Evolutionary conservation across 2,329 filamentous ascomycete genomes (phyloP), one percentile per base, ranked within the genome.

Genomic region (Ophiocordyceps camponoti-floridani): DNA sequence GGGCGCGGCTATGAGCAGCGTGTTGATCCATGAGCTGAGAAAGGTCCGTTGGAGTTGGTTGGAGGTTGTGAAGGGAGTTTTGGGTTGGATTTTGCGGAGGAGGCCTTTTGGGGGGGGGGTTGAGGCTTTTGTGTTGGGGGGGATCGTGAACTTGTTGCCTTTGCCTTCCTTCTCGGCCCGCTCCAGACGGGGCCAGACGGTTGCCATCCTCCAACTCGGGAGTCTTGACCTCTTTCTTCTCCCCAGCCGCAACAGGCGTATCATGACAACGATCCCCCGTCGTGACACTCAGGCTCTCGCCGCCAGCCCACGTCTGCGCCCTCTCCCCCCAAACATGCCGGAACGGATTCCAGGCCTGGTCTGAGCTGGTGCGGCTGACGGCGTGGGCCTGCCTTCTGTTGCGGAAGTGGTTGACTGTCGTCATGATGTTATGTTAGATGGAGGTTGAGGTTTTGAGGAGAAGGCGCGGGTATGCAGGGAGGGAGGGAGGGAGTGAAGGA

Each of bases 1-100:
- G 11, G 83, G 82, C 9, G 86, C 84, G 55, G 80, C 78, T 47
- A 85, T 67, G 50, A 91, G 77, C 45, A 81, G 69, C 50, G 80
- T 71, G 58, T 88, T 89, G 58, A 77, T 82, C 77, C 84, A 94
- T 0, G 84, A 91, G 54, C 76, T 80, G 51, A 94, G 74, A 4
- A 94, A 53, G 0, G 85, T 87, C 16, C 82, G 77, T 52, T 78
- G 76, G 43, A 88, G 60, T 60, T 88, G 83, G 53, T 79, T 79
- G 47, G 63, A 63, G 9, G 74, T 54, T 0, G 77, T 81, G 47
- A 75, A 82, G 2, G 72, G 67, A 47, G 65, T 62, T 51, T 70
- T 72, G 11, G 70, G 67, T n/a, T 66, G 48, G 16, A 73, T 54
- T 30, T 67, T 57, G 35, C 65, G 66, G 54, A 73, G 63, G 27